Conservation (phyloP, 257 asterid genomes). For the Forsythia viridissima region DNA sequence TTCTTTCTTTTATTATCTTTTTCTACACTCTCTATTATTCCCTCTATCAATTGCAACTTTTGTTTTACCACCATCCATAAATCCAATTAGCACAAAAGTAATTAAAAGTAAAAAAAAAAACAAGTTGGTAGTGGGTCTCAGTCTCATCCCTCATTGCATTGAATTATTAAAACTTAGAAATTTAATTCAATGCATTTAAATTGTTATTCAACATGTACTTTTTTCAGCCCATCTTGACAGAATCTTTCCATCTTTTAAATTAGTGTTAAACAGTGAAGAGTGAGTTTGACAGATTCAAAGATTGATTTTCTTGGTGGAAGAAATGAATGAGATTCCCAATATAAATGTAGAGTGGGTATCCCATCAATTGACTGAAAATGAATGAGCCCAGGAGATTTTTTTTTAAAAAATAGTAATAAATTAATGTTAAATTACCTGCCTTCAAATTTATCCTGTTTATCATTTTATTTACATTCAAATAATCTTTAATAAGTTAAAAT, state of each 20-base stretch:
- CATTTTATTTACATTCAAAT: no score
- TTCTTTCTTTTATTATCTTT: neutral
- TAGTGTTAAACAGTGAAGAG: neutral
- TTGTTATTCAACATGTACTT: neutral
- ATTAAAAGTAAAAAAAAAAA: neutral
- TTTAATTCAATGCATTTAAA: neutral
- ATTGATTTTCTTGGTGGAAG: neutral
- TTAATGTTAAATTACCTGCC: no score
- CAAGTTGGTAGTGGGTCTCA: neutral
- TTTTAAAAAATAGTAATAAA: neutral
- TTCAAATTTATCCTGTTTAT: no score
- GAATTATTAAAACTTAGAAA: neutral
- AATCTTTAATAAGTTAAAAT: no score
- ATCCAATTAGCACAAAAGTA: neutral
- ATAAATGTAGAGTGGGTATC: neutral
- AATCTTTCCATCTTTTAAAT: neutral
- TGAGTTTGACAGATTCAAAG: conserved; percentile 20
- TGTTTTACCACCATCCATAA: neutral
- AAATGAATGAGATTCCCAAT: conserved; percentile 23
- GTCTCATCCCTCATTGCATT: neutral
- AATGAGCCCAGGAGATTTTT: no score
- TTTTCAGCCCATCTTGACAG: neutral
- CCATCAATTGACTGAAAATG: neutral
- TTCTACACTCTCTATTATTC: neutral
- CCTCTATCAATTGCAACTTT: neutral